phyloP scores from a whole-genome alignment of 2,329 filamentous ascomycete genomes.

The Alternaria rosae region DNA sequence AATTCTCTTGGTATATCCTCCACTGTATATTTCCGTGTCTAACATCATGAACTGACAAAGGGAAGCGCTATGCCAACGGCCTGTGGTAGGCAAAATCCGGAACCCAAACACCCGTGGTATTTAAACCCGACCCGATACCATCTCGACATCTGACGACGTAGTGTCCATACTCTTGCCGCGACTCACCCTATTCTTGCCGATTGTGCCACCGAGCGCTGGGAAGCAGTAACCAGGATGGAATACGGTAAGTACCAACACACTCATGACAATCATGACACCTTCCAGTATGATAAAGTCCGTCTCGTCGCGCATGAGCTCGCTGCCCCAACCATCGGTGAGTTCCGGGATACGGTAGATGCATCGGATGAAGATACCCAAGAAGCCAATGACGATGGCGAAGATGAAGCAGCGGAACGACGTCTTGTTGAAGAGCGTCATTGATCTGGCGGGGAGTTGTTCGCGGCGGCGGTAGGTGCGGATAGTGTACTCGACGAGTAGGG shows the following conservation, averaged over 20 bases:
- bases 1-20: neutral
- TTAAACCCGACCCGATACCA: conserved; percentile 12
- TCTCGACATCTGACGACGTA: conserved; percentile 24
- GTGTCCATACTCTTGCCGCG: conserved; percentile 29
- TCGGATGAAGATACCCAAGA: conserved; percentile 56
- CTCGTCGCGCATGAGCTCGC: conserved; percentile 58
- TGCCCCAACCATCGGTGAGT: conserved; percentile 57
- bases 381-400: conserved; percentile 50
- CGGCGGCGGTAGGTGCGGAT: conserved; percentile 41
- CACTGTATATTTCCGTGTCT: neutral
- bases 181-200: conserved; percentile 19
- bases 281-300: conserved; percentile 60
- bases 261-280: conserved; percentile 61
- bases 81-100: neutral
- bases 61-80: neutral
- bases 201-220: conserved; percentile 38
- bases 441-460: conserved; percentile 27
- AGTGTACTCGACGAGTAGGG: conserved; percentile 50
- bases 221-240: conserved; percentile 57
- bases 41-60: neutral
- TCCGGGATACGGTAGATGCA: conserved; percentile 60
- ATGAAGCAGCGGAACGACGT: conserved; percentile 42
- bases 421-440: conserved; percentile 30
- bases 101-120: neutral
- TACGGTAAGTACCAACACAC: conserved; percentile 54